Evolutionary conservation across 2,329 filamentous ascomycete genomes (phyloP).

Genomic region (Monosporascus sp.): DNA sequence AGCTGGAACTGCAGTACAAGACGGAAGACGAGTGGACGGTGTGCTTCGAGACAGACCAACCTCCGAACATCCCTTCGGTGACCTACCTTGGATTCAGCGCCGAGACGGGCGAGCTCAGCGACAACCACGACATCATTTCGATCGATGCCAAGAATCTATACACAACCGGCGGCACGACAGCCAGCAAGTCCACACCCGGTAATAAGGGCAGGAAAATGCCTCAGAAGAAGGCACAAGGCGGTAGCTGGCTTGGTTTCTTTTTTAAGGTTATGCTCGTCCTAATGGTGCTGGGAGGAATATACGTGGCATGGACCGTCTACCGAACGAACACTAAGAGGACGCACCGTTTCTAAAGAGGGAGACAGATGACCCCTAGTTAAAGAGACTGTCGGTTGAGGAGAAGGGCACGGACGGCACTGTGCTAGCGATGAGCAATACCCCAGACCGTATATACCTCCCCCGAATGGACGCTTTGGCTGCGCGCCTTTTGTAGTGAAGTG

Average conservation of each 20-base stretch:
- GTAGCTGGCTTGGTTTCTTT: constrained; percentile 60
- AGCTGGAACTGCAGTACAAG: constrained; percentile 93
- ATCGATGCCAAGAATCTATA: constrained; percentile 87
- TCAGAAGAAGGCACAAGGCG: constrained; percentile 37
- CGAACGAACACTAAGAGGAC: constrained; percentile 58
- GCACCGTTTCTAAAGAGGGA: constrained; percentile 46
- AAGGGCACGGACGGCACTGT: neutral
- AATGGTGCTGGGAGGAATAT: constrained; percentile 64
- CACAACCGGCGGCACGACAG: constrained; percentile 47
- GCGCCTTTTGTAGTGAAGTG: constrained; percentile 9
- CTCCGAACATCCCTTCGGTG: constrained; percentile 72
- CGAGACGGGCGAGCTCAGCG: constrained; percentile 92
- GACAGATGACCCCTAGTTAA: no score
- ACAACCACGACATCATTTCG: constrained; percentile 95
- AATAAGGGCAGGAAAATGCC: constrained; percentile 35
- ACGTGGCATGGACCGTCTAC: constrained; percentile 83
- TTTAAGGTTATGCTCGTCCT: constrained; percentile 79
- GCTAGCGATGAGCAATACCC: neutral
- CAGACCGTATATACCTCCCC: constrained; percentile 19
- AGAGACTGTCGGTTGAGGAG: neutral
- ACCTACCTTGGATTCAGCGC: constrained; percentile 73
- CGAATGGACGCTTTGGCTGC: constrained; percentile 11
- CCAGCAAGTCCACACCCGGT: constrained; percentile 33
- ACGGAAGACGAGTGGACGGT: constrained; percentile 78
- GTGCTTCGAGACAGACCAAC: constrained; percentile 74